Percentiles rank a stretch among this genome's conserved stretches.
phyloP scores from a whole-genome alignment of 768 basidiomycete species.

The Rhodocollybia butyracea region DNA sequence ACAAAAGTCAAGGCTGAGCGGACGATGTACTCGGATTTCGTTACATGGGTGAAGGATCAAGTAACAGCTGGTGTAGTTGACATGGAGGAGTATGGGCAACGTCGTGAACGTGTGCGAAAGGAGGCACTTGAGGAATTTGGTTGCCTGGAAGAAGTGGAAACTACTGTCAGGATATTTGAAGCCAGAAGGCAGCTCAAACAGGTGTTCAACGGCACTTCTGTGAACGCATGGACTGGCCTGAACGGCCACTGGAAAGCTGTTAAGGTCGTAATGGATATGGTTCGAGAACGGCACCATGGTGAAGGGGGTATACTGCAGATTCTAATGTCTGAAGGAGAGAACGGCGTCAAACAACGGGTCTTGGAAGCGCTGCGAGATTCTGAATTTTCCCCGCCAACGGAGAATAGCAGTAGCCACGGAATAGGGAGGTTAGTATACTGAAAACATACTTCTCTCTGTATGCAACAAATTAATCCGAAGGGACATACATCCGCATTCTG shows the following conservation, averaged over 20 bases:
- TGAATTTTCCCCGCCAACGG: background rate
- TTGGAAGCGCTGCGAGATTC: background rate
- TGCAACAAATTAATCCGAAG: no score
- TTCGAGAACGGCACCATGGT: constrained; percentile 45
- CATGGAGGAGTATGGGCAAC: constrained; percentile 17
- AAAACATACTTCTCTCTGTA: no score
- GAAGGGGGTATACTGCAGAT: constrained; percentile 39
- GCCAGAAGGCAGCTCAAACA: constrained; percentile 32
- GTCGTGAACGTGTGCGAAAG: constrained; percentile 24
- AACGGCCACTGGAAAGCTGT: constrained; percentile 39
- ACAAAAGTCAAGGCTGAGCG: constrained; percentile 45
- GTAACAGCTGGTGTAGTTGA: constrained; percentile 5
- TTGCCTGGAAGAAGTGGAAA: constrained; percentile 47
- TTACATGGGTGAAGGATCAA: constrained; percentile 41
- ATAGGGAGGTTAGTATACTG: no score
- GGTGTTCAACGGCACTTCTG: constrained; percentile 45
- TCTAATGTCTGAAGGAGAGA: constrained; percentile 34
- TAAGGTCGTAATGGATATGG: constrained; percentile 49
- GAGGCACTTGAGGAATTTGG: constrained; percentile 52
- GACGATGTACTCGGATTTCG: constrained; percentile 58
- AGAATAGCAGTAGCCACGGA: background rate
- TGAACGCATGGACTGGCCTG: constrained; percentile 54
- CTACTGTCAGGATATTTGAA: constrained; percentile 24
- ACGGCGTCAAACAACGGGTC: constrained; percentile 22
- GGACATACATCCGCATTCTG: no score